A percentile compares a stretch with the other conserved stretches of the same genome.
phyloP scores from a whole-genome alignment of 164 flowering plant genomes.

The Vitis vinifera region ASM3070453v1 NC_081822.1:7425001-7425500 shows the following conservation, averaged over 20 bases:
- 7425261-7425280: slow-evolving; percentile 43
- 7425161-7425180: slow-evolving; percentile 20
- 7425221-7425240: slow-evolving; percentile 35
- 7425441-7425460: slow-evolving; percentile 34
- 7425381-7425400: slow-evolving; percentile 21
- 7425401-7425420: slow-evolving; percentile 23
- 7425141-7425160: too few relatives aligned
- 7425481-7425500: slow-evolving; percentile 19
- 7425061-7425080: too few relatives aligned
- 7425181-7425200: slow-evolving; percentile 25
- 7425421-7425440: slow-evolving; percentile 25
- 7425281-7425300: slow-evolving; percentile 41
- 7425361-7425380: slow-evolving; percentile 26
- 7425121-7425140: too few relatives aligned
- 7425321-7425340: slow-evolving; percentile 32
- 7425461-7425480: slow-evolving; percentile 24
- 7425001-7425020: too few relatives aligned
- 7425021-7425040: too few relatives aligned
- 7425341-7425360: slow-evolving; percentile 27
- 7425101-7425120: too few relatives aligned
- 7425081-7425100: too few relatives aligned
- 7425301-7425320: slow-evolving; percentile 32
- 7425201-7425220: slow-evolving; percentile 28
- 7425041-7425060: too few relatives aligned
- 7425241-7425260: slow-evolving; percentile 34